Conservation (phyloP, 257 asterid species). For the Anisodus acutangulus region DNA sequence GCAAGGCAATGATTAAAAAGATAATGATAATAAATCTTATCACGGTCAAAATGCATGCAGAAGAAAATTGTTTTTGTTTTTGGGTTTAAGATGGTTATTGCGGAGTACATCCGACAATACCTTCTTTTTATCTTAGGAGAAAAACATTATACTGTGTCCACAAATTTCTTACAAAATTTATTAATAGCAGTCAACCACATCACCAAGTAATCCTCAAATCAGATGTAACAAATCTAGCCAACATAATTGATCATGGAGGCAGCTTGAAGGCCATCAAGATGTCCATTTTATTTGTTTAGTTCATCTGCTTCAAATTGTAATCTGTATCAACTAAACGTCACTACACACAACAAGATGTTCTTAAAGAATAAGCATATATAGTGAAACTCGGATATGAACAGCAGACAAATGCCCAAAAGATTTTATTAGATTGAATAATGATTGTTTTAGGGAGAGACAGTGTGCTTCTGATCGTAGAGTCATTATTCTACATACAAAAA, state of each 20-base stretch:
- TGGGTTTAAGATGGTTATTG: background rate
- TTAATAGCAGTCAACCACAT: slow-evolving; percentile 4
- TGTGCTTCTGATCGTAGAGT: background rate
- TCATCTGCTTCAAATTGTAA: slow-evolving; percentile 1
- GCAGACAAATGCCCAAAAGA: background rate
- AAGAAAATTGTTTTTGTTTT: background rate
- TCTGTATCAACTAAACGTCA: background rate
- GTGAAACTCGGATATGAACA: background rate
- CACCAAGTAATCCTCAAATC: background rate
- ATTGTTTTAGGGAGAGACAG: background rate
- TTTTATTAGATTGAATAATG: background rate
- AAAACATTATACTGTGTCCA: background rate
- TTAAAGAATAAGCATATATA: background rate
- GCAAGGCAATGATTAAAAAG: slow-evolving; percentile 37
- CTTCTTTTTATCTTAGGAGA: background rate
- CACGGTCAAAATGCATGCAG: slow-evolving; percentile 19
- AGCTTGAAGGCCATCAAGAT: slow-evolving; percentile 8
- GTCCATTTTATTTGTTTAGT: background rate
- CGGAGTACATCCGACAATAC: background rate
- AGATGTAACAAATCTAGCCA: background rate
- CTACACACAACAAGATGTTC: background rate
- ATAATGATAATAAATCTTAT: slow-evolving; percentile 2
- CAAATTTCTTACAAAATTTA: slow-evolving; percentile 3
- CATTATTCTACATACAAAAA: background rate
- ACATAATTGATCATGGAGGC: background rate